A percentile compares a stretch with the other conserved stretches of the same genome.
Conservation (phyloP, 2,329 filamentous ascomycete genomes). For the Colletotrichum sp. region DNA sequence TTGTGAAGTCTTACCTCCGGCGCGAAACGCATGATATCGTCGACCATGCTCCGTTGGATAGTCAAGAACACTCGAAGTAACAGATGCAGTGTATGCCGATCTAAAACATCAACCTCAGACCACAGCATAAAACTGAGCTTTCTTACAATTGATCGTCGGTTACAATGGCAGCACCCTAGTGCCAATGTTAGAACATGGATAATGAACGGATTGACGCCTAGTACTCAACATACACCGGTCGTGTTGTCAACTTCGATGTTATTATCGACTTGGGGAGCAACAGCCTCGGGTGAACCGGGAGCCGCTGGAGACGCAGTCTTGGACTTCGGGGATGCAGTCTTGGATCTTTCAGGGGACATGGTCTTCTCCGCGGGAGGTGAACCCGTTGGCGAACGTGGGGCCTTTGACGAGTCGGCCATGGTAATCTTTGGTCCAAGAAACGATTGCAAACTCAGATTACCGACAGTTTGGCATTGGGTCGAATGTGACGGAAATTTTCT, state of each 20-base stretch:
- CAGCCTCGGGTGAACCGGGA: not conserved
- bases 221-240: not conserved
- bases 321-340: not conserved
- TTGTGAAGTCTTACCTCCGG: not conserved
- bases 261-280: not conserved
- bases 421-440: not conserved
- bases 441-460: not conserved
- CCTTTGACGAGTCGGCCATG: not conserved
- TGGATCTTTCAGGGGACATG: not conserved
- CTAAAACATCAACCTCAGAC: not conserved
- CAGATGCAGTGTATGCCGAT: not conserved
- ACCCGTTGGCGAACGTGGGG: not conserved
- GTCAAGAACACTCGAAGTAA: not conserved
- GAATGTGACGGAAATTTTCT: not conserved
- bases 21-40: conserved; percentile 8
- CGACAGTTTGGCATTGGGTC: not conserved
- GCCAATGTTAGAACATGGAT: not conserved
- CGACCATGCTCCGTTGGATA: conserved; percentile 10
- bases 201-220: not conserved
- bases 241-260: not conserved
- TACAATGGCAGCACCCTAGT: not conserved
- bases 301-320: not conserved
- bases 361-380: not conserved
- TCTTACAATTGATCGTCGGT: not conserved
- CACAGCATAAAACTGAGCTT: not conserved